Percentiles rank a stretch among this genome's conserved stretches.
These are phyloP conservation scores for Fusarium sp. DNA, from an alignment of 2,329 filamentous ascomycete species.

Conservation along the genomic window DNA sequence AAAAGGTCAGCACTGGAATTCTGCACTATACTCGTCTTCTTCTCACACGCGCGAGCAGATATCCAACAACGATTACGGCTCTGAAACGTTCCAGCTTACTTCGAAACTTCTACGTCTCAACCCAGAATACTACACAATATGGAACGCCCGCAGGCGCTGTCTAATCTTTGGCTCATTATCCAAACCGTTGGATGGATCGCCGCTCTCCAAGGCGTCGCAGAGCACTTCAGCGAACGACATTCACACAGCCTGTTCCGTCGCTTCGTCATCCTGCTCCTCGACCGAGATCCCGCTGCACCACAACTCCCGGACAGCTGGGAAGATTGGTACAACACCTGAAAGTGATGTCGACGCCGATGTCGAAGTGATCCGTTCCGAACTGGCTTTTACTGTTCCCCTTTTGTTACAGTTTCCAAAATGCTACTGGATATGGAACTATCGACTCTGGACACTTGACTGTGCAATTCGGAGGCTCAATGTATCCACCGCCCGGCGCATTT, in stretches of 20 bases:
- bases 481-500: conserved; percentile 71
- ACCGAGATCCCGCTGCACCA: conserved; percentile 62
- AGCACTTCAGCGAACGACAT: conserved; percentile 65
- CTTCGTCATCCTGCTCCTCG: conserved; percentile 65
- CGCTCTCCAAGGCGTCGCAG: conserved; percentile 65
- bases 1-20: conserved; percentile 62
- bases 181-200: conserved; percentile 63
- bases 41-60: conserved; percentile 47
- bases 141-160: conserved; percentile 85
- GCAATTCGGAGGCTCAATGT: conserved; percentile 72
- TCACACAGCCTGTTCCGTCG: conserved; percentile 73
- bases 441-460: conserved; percentile 83
- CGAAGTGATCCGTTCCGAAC: conserved; percentile 75
- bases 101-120: conserved; percentile 81
- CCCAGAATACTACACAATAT: conserved; percentile 91
- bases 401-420: conserved; percentile 92
- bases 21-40: conserved; percentile 11
- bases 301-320: conserved; percentile 62
- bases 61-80: conserved; percentile 59
- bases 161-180: conserved; percentile 70
- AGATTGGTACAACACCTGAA: conserved; percentile 65
- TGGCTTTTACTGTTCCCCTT: conserved; percentile 85
- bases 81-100: conserved; percentile 73
- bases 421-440: conserved; percentile 99
- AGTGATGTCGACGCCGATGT: conserved; percentile 49